Conservation (phyloP, 345 rosid species). For the Lepidium aucheri region DNA sequence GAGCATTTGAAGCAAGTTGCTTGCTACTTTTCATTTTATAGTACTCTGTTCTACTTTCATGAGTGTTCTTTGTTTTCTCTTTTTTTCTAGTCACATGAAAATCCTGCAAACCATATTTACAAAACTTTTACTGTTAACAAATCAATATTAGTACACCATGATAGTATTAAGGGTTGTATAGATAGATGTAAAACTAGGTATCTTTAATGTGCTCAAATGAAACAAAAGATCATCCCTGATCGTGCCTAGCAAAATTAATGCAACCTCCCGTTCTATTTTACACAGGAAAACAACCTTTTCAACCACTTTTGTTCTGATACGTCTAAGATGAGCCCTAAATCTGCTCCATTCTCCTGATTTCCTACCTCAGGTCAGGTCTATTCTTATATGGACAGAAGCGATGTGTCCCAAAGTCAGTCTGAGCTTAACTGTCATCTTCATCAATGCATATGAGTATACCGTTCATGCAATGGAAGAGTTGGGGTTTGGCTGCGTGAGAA, state of each 20-base stretch:
- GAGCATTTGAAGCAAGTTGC: conserved; percentile 5
- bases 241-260: not conserved
- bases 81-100: conserved; percentile 6
- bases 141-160: not conserved
- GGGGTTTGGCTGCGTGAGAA: not conserved
- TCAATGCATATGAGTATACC: not conserved
- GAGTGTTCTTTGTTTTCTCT: not conserved
- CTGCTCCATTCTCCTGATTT: not conserved
- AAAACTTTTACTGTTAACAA: not conserved
- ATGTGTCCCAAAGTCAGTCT: not conserved
- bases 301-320: not conserved
- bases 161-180: not conserved
- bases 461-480: not conserved
- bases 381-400: not conserved
- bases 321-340: not conserved
- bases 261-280: not conserved
- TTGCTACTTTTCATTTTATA: not conserved
- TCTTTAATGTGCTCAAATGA: not conserved
- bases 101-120: not conserved
- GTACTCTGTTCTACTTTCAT: conserved; percentile 10
- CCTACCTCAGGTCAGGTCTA: not conserved
- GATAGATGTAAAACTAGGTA: not conserved
- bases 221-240: not conserved
- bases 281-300: not conserved
- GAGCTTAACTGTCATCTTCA: not conserved